Percentiles rank a stretch among this genome's conserved stretches.
These are phyloP conservation scores for Aechmea fasciata DNA, from an alignment of 176 grass and related monocot species.

Conservation along the genomic window DNA sequence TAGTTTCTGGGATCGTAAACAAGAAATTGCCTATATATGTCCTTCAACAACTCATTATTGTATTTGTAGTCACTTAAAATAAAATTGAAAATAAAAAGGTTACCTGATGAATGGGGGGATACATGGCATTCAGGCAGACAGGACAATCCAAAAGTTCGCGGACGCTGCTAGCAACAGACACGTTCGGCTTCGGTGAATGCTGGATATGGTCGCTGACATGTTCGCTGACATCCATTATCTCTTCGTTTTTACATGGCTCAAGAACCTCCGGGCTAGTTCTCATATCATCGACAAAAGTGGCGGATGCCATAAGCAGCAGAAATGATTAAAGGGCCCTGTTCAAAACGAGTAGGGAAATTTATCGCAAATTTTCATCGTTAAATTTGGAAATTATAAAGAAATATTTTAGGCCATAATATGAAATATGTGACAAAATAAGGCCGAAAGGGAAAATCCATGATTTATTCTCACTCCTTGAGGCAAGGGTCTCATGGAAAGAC, in stretches of 20 bases:
- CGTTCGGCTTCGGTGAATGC: constrained; percentile 68
- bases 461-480: too few relatives aligned
- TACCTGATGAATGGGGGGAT: constrained; percentile 98
- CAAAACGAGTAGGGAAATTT: background rate
- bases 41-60: too few relatives aligned
- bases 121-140: constrained; percentile 93
- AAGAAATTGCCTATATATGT: too few relatives aligned
- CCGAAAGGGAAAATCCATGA: too few relatives aligned
- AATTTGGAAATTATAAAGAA: background rate
- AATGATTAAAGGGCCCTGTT: constrained; percentile 12
- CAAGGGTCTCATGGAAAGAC: too few relatives aligned
- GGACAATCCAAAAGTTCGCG: constrained; percentile 88
- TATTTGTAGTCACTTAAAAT: background rate
- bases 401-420: too few relatives aligned
- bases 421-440: too few relatives aligned
- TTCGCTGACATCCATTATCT: constrained; percentile 60
- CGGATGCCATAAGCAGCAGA: constrained; percentile 47
- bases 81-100: background rate
- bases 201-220: constrained; percentile 49
- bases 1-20: too few relatives aligned
- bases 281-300: constrained; percentile 60
- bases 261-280: constrained; percentile 42
- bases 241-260: constrained; percentile 63
- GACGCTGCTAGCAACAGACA: constrained; percentile 60
- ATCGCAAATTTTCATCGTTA: background rate